Evolutionary conservation across 1,284 basidiomycete genomes (phyloP), one percentile per base, ranked within the genome.

Genomic region (Phellinidium pouzarii): DNA sequence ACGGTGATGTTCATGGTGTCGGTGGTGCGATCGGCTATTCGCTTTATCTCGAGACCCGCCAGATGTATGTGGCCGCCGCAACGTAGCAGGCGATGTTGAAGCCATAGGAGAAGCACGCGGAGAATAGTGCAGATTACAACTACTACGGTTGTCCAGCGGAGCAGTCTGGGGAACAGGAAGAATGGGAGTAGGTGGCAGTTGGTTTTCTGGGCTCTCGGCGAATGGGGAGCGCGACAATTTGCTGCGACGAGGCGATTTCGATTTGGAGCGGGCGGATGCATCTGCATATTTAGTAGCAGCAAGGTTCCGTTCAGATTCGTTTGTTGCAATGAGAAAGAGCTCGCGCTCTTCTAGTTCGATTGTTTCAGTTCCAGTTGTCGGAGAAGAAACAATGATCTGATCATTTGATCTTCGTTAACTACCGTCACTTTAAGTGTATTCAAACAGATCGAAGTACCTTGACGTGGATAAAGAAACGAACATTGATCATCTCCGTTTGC

Each of bases 301-400:
- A 48, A 80, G 68, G 55, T 77, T 75, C 17, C 86, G 77, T 63
- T 89, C 83, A 12, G 77, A 68, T 50, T 81, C 80, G 63, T 82
- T 87, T 1, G 83, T 85, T 14, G 81, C 76, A 19, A 84, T 77
- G 46, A 87, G 68, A 8, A 72, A 66, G 38, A 89, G 66, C 62
- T 88, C 84, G 59, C 77, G 74, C 55, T 86, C 82, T 31, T 76
- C 77, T 25, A 88, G 76, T 54, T 88, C 85, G 45, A 87, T 66
- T 0, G 78, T 75, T 60, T 87, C 82, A 3, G 66, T 56, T 70
- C 74, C 82, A 29, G 72, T 75, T 22, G 70, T 65, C 17, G 75
- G 68, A 2, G 79, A 79, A 12, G 81, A 76, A 31, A 84, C 74
- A 53, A 76, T 69, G 57, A 86, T 64, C 83, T 85, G 58, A 53